Conservation (phyloP, 2,329 filamentous ascomycete genomes). For the Sarocladium oryzae region DNA sequence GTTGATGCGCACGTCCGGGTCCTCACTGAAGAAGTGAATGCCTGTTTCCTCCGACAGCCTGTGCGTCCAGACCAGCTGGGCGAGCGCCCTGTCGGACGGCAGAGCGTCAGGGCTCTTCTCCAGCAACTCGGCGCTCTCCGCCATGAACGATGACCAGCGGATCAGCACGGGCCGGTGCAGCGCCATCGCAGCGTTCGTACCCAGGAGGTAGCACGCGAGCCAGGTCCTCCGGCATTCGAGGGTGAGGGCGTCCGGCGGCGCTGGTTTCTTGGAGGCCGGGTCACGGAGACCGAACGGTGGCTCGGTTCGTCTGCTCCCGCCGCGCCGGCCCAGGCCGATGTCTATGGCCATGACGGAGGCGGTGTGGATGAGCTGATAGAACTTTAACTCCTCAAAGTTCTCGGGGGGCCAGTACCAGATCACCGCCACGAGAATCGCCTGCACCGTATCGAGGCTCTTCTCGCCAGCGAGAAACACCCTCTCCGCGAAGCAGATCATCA, state of each 20-base stretch:
- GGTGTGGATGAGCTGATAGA: slow-evolving; percentile 80
- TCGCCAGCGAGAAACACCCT: slow-evolving; percentile 68
- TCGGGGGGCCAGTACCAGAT: slow-evolving; percentile 84
- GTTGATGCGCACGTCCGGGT: slow-evolving; percentile 45
- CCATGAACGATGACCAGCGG: slow-evolving; percentile 54
- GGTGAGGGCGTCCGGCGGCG: slow-evolving; percentile 44
- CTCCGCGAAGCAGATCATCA: slow-evolving; percentile 68
- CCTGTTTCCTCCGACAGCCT: slow-evolving; percentile 63
- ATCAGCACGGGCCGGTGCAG: slow-evolving; percentile 55
- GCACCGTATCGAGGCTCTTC: slow-evolving; percentile 77
- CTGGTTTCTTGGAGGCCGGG: slow-evolving; percentile 10
- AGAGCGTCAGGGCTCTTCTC: slow-evolving; percentile 47
- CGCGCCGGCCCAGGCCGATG: slow-evolving; percentile 57
- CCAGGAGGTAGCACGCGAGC: slow-evolving; percentile 53
- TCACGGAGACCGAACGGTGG: slow-evolving; percentile 1
- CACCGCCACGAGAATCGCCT: slow-evolving; percentile 67
- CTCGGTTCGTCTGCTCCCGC: background rate
- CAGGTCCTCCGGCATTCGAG: slow-evolving; percentile 52
- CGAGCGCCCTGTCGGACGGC: slow-evolving; percentile 50
- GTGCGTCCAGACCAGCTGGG: slow-evolving; percentile 53
- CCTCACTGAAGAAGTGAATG: slow-evolving; percentile 60
- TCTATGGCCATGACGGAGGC: slow-evolving; percentile 79
- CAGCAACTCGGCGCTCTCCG: slow-evolving; percentile 51
- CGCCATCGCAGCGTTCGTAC: slow-evolving; percentile 54
- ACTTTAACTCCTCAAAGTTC: slow-evolving; percentile 79